Evolutionary conservation across 176 grass and related monocot species (phyloP).

Genomic region (Thalia dealbata): DNA sequence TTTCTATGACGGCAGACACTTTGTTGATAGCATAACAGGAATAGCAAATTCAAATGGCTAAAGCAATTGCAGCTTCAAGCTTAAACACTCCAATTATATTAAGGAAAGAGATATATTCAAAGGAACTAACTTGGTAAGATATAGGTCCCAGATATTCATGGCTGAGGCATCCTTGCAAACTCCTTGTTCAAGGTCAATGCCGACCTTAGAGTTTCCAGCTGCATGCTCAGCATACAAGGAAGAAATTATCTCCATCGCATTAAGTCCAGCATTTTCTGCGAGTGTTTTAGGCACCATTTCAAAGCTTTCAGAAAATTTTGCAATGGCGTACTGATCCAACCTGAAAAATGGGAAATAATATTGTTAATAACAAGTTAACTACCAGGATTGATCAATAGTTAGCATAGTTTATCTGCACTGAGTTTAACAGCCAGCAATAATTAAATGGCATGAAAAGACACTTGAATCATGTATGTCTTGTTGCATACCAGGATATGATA

Average conservation of each 20-base stretch:
- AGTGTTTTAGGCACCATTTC: conserved; percentile 96
- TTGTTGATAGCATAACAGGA: neutral
- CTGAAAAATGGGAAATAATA: conserved; percentile 33
- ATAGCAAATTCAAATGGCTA: neutral
- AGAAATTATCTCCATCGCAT: conserved; percentile 90
- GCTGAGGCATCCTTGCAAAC: conserved; percentile 61
- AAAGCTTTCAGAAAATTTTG: conserved; percentile 89
- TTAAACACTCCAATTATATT: neutral
- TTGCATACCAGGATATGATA: no score
- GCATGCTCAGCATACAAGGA: conserved; percentile 97
- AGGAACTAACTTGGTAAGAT: conserved; percentile 68
- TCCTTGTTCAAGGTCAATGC: conserved; percentile 76
- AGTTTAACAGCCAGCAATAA: neutral
- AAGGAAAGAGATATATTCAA: neutral
- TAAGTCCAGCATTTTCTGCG: conserved; percentile 78
- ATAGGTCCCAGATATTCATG: conserved; percentile 86
- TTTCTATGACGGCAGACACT: neutral
- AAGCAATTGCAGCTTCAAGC: neutral
- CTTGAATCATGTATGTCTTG: neutral
- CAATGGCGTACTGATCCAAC: conserved; percentile 92
- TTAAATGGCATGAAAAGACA: neutral
- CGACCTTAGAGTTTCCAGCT: conserved; percentile 48
- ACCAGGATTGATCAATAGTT: neutral
- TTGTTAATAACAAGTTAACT: neutral
- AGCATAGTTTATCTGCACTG: neutral